Base-by-base conservation (phyloP, 129 eudicot species). In the Centella asiatica region DNA sequence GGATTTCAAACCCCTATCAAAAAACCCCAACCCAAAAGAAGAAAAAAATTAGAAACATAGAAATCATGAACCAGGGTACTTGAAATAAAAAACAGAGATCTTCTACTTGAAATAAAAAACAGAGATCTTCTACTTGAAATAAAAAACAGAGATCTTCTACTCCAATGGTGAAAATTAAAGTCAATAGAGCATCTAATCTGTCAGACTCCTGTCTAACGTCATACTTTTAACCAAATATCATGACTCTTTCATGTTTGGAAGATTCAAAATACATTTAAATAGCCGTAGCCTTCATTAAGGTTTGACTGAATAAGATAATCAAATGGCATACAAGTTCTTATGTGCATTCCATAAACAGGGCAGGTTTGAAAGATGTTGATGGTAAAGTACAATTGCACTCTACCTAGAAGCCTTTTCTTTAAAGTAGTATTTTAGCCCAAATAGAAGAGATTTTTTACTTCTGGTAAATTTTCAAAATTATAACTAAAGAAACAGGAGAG, bases 401-500 rank as follows among this genome's bases (percentile, higher is more conserved):
- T 4, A 18, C 26, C 17, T 15, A 56, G 31, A 27, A 31, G 62
- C 70, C 17, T 25, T 25, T 14, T 36, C 37, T 42, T 26, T 15
- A 17, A 24, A 12, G 25, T 3, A 64, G 18, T 14, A 34, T 22
- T n/a, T 20, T 25, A 11, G 47, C 14, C 18, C 20, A 68, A 42
- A 51, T 36, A 6, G 54, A 37, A 57, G 27, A 15, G 56, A 12
- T 47, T 40, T 19, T 32, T n/a, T 3, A 34, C 3, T 7, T 48
- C 7, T 53, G 24, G 31, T 49, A 28, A 23, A 59, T 23, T 50
- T 9, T 60, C 4, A 28, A 28, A 57, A 18, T 24, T 19, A 10
- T 49, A 22, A n/a, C 4, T 62, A 25, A 57, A 29, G 6, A 45
- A 25, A 18, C 40, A 42, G 39, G 62, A 65, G 42, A 60, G 56